phyloP scores from a whole-genome alignment of 148 eudicot genomes.

The Camellia lanceoleosa region DNA sequence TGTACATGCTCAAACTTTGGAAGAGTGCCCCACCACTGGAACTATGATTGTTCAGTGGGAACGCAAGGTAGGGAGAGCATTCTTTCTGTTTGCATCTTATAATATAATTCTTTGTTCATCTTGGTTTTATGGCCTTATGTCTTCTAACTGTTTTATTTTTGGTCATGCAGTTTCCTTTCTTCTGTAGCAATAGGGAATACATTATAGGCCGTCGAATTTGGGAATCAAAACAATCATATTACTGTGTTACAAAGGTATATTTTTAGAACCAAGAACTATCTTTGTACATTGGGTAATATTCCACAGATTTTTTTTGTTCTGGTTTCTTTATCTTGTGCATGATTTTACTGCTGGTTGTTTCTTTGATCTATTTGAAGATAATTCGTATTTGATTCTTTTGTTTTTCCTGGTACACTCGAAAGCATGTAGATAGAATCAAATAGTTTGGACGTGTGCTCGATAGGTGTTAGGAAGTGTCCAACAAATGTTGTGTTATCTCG shows the following conservation, averaged over 20 bases:
- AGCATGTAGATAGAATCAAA: no score
- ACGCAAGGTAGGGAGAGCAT: conserved; percentile 41
- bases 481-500: no score
- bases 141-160: neutral
- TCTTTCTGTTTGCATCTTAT: neutral
- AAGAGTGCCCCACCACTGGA: conserved; percentile 44
- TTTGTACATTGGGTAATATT: neutral
- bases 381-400: no score
- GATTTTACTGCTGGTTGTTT: no score
- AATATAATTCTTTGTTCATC: neutral
- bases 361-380: no score
- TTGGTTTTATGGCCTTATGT: neutral
- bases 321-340: no score
- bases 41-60: conserved; percentile 60
- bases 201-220: conserved; percentile 55
- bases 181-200: conserved; percentile 56
- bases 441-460: no score
- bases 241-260: conserved; percentile 56
- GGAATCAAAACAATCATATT: conserved; percentile 39
- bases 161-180: conserved; percentile 49
- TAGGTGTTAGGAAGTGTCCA: no score
- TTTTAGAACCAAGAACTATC: neutral
- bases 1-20: conserved; percentile 35
- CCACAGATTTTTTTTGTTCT: no score
- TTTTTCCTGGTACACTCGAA: no score